Conservation (phyloP, 306 rosid species). For the Acacia melanoxylon region DNA sequence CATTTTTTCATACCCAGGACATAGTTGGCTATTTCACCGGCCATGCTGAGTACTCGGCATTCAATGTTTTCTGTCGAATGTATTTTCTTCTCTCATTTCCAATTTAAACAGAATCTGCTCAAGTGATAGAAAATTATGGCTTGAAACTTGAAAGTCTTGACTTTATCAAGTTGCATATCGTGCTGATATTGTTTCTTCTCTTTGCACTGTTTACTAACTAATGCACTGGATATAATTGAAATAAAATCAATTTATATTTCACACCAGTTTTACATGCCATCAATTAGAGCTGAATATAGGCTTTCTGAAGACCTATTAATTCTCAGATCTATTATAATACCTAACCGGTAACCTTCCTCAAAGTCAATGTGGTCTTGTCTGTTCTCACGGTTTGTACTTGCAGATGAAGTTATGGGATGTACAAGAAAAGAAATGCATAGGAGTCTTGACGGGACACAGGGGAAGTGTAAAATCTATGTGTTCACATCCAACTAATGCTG, state of each 20-base stretch:
- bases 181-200: not conserved
- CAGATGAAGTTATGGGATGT: conserved; percentile 96
- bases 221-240: not conserved
- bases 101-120: not conserved
- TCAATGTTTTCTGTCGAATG: not conserved
- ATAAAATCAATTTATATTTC: not conserved
- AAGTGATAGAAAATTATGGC: not conserved
- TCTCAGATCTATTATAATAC: not conserved
- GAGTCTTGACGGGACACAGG: conserved; percentile 64
- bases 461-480: conserved; percentile 93
- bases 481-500: conserved; percentile 81
- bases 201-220: not conserved
- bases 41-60: not conserved
- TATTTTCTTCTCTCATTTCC: not conserved
- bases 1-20: not conserved
- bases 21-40: conserved; percentile 1
- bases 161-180: not conserved
- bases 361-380: not conserved
- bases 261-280: not conserved
- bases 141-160: not conserved
- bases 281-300: not conserved
- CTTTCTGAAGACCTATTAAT: not conserved
- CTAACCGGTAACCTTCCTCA: not conserved
- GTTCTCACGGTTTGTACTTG: conserved; percentile 16
- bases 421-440: conserved; percentile 71